Percentiles rank a stretch among this genome's conserved stretches.
phyloP scores from a whole-genome alignment of 1,139 yeast species.

The Yamadazyma oceani region DNA sequence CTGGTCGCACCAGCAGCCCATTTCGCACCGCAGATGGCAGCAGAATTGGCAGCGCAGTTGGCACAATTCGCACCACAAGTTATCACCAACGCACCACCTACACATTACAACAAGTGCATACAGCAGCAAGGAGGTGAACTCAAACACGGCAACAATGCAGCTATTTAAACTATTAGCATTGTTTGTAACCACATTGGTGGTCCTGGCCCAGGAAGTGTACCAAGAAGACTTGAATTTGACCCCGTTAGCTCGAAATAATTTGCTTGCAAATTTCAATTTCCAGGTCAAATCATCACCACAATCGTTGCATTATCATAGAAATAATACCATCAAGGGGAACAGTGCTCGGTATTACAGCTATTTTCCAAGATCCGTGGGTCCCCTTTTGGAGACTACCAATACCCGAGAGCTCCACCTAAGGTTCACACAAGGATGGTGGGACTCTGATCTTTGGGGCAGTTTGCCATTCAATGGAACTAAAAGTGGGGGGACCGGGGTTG shows the following conservation, averaged over 20 bases:
- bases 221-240: constrained; percentile 58
- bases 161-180: too few relatives aligned
- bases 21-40: too few relatives aligned
- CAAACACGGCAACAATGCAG: too few relatives aligned
- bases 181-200: too few relatives aligned
- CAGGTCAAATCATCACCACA: constrained; percentile 50
- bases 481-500: constrained; percentile 96
- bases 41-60: too few relatives aligned
- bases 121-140: too few relatives aligned
- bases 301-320: constrained; percentile 29
- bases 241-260: constrained; percentile 70
- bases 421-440: constrained; percentile 97
- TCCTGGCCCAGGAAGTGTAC: constrained; percentile 37
- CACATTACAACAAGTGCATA: too few relatives aligned
- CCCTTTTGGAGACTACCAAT: constrained; percentile 64
- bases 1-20: too few relatives aligned
- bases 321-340: constrained; percentile 6
- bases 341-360: constrained; percentile 56
- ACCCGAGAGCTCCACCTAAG: constrained; percentile 79
- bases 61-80: too few relatives aligned
- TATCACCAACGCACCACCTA: too few relatives aligned
- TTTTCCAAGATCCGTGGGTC: constrained; percentile 83
- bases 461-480: constrained; percentile 69
- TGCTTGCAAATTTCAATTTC: constrained; percentile 70
- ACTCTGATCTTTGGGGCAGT: constrained; percentile 82